Evolutionary conservation across 2,329 filamentous ascomycete species (phyloP), one percentile per base, ranked within the genome.

Genomic region (Alternaria brassicae): DNA sequence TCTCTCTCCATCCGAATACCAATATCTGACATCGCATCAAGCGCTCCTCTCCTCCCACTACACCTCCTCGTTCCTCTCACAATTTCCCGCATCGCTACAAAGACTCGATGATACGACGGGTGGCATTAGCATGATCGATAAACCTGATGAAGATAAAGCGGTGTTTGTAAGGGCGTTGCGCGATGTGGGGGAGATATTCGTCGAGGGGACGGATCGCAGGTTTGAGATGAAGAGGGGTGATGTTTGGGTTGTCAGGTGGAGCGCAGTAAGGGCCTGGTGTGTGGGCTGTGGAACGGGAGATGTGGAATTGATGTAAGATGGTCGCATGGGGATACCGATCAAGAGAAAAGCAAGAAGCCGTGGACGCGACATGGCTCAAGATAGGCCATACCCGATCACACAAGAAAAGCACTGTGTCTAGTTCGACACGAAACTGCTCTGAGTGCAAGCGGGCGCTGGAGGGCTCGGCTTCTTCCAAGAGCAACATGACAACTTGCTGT

Each of bases 81-180:
- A 90, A 12, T 97, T 99, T 70, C 95, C 95, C 0, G 80, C 86
- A 13, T 83, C 87, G 44, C 78, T 99, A 69, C 90, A 94, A 77
- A 89, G 93, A 67, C 81, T 99, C 53, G 96, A 98, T 79, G 95
- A 99, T 80, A 91, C 91, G 13, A 89, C 91, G 0, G 94, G 93
- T 28, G 93, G 93, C 9, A 89, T 94, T 56, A 93, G 87, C 80
- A 99, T 99, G 95, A 87, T 98, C 28, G 93, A 97, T 73, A 83
- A 86, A 2, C 95, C 95, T 0, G 95, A 98, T 75, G 80, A 88
- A 47, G 91, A 95, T 61, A 84, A 86, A 2, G 92, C 92, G 7
- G 93, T 98, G 2, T 97, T 99, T 77, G 88, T 93, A 39, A 84
- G 94, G 61, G 84, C 91, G 48, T 78, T 93, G 53, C 83, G 82